phyloP scores from a whole-genome alignment of 2,329 filamentous ascomycete genomes.

The Hirsutella thompsonii region DNA sequence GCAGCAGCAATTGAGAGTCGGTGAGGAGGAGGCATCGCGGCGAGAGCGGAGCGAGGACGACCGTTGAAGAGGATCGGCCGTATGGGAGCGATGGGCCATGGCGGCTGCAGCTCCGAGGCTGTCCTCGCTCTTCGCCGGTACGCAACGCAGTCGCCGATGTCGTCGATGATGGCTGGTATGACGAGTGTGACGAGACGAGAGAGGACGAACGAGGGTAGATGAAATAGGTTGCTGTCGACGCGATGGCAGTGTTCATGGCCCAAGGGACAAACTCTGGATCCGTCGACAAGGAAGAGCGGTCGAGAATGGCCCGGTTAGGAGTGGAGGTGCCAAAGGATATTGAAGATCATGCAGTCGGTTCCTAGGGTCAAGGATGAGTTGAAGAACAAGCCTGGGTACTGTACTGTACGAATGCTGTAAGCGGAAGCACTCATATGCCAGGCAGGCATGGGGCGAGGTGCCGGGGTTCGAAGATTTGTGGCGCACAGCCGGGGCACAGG shows the following conservation, averaged over 20 bases:
- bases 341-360: no score
- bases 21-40: constrained; percentile 11
- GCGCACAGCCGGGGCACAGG: no score
- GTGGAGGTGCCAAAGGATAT: neutral
- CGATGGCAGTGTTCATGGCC: constrained; percentile 5
- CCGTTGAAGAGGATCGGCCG: neutral
- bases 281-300: neutral
- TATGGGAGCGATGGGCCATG: constrained; percentile 10
- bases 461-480: no score
- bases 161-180: neutral
- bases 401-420: no score
- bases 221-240: neutral
- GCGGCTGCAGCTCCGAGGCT: constrained; percentile 1
- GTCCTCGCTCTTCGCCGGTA: neutral
- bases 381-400: no score
- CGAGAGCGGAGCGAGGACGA: constrained; percentile 9
- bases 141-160: constrained; percentile 3
- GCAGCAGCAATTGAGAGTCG: constrained; percentile 64
- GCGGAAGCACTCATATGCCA: no score
- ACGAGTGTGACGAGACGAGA: neutral
- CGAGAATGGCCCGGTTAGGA: neutral
- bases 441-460: no score
- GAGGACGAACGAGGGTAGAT: neutral
- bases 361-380: no score
- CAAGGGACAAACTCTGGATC: neutral